A percentile compares a stretch with the other conserved stretches of the same genome.
Conservation (phyloP, 2,329 filamentous ascomycete genomes). For the Venturiaceae sp. region DNA sequence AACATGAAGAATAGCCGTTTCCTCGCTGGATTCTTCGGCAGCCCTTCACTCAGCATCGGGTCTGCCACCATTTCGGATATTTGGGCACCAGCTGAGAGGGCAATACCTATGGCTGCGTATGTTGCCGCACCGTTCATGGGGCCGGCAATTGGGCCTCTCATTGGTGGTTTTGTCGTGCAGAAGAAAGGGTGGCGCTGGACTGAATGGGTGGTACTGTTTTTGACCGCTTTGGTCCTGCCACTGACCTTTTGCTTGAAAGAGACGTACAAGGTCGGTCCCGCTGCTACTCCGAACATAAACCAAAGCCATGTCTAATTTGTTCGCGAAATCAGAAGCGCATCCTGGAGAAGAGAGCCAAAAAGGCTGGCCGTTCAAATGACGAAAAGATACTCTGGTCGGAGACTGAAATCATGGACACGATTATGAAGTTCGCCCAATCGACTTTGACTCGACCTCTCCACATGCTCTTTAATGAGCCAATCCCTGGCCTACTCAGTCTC, state of each 20-base stretch:
- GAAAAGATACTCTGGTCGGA: slow-evolving; percentile 4
- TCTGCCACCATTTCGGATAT: slow-evolving; percentile 31
- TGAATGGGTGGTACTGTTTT: slow-evolving; percentile 34
- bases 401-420: slow-evolving; percentile 12
- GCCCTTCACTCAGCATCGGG: slow-evolving; percentile 29
- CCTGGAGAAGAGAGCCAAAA: slow-evolving; percentile 26
- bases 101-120: slow-evolving; percentile 23
- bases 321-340: not conserved
- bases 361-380: slow-evolving; percentile 16
- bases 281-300: too few relatives aligned
- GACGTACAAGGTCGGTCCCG: slow-evolving; percentile 41
- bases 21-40: slow-evolving; percentile 21
- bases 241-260: slow-evolving; percentile 37
- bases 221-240: slow-evolving; percentile 26
- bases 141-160: slow-evolving; percentile 27
- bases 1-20: too few relatives aligned
- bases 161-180: slow-evolving; percentile 33
- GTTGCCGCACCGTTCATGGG: slow-evolving; percentile 31
- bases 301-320: too few relatives aligned
- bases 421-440: slow-evolving; percentile 31
- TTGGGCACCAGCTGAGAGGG: slow-evolving; percentile 21
- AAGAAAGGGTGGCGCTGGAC: slow-evolving; percentile 32
- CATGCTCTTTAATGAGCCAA: slow-evolving; percentile 25
- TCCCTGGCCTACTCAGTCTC: slow-evolving; percentile 22
- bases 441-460: slow-evolving; percentile 34